Evolutionary conservation across 331 rosid species (phyloP).

Genomic region (Malus hybrid): DNA sequence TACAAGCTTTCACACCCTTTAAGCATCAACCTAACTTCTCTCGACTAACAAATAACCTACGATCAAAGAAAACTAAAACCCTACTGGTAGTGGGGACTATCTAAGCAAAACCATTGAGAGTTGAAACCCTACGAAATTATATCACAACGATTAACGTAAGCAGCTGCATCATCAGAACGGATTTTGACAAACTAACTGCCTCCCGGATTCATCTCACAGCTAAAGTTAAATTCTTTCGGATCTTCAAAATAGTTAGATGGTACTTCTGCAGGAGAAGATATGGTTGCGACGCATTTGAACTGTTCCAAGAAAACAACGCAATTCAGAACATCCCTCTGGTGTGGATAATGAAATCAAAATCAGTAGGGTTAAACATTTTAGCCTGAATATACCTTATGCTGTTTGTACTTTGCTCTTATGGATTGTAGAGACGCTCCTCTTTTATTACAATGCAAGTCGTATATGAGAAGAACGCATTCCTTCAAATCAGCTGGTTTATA

Average conservation of each 20-base stretch:
- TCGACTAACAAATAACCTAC: not conserved
- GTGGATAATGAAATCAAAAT: not conserved
- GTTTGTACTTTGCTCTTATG: slow-evolving; percentile 72
- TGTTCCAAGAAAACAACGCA: slow-evolving; percentile 28
- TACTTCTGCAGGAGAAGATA: slow-evolving; percentile 82
- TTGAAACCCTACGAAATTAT: not conserved
- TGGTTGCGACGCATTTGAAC: slow-evolving; percentile 76
- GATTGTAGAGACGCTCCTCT: slow-evolving; percentile 56
- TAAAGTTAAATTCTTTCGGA: slow-evolving; percentile 12
- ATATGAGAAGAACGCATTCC: slow-evolving; percentile 55
- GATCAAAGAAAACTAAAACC: not conserved
- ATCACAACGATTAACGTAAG: not conserved
- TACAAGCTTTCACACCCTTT: not conserved
- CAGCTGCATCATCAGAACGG: not conserved
- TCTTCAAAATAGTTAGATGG: slow-evolving; percentile 49
- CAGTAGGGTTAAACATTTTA: not conserved
- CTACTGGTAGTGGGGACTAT: not conserved
- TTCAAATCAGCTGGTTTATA: slow-evolving; percentile 54
- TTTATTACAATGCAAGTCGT: slow-evolving; percentile 70
- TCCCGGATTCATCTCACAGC: not conserved
- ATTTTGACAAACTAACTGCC: not conserved
- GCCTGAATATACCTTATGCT: slow-evolving; percentile 51
- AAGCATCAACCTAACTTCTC: not conserved
- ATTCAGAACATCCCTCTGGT: slow-evolving; percentile 10
- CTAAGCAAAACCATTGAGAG: not conserved